Conservation (phyloP, 163 green algal species). For the Scenedesmus sp. region DNA sequence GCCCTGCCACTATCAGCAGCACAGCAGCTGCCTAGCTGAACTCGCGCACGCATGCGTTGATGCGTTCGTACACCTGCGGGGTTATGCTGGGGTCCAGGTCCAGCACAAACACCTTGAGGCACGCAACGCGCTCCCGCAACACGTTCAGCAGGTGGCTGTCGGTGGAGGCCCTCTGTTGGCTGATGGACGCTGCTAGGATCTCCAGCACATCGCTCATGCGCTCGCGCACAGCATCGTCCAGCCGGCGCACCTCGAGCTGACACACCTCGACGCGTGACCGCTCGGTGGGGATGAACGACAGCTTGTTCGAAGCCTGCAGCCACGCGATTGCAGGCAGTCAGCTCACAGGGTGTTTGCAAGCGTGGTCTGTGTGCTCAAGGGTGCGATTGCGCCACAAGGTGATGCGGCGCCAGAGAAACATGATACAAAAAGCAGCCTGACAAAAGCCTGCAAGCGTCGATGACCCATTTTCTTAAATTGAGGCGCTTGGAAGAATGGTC, state of each 20-base stretch:
- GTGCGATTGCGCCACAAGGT: no score
- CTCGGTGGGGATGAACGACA: constrained; percentile 43
- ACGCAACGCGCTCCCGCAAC: constrained; percentile 33
- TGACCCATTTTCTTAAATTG: no score
- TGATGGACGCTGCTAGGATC: background rate
- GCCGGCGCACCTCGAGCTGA: constrained; percentile 9
- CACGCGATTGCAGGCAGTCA: background rate
- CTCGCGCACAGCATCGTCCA: constrained; percentile 50
- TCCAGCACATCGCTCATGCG: constrained; percentile 45
- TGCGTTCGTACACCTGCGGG: constrained; percentile 27
- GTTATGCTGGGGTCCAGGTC: constrained; percentile 48
- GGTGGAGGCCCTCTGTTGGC: background rate
- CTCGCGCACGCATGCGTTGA: constrained; percentile 36
- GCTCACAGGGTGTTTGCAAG: no score
- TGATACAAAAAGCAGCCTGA: no score
- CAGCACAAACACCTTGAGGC: constrained; percentile 57
- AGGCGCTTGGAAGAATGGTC: no score
- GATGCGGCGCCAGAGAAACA: no score
- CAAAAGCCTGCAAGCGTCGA: no score
- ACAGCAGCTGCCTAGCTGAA: background rate
- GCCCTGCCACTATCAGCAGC: background rate
- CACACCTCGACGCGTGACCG: constrained; percentile 41
- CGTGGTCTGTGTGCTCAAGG: no score
- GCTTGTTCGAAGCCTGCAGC: background rate
- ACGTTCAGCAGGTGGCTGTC: constrained; percentile 17